Evolutionary conservation across 495 filamentous ascomycete species (phyloP).

Genomic region (Tuber indicum): DNA sequence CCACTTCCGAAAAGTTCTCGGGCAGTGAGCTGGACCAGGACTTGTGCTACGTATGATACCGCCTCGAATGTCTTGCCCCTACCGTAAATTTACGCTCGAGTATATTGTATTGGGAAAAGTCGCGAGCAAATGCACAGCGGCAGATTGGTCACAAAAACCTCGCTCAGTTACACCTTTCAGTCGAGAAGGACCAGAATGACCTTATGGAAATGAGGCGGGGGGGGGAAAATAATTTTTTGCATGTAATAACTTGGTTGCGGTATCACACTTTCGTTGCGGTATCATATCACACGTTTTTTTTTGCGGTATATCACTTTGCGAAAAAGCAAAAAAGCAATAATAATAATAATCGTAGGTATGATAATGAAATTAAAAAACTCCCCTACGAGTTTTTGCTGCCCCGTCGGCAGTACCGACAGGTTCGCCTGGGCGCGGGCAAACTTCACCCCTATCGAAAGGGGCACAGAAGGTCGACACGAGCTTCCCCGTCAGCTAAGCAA

Average conservation of each 20-base stretch:
- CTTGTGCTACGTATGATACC: no score
- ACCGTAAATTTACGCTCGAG: no score
- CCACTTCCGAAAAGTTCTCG: no score
- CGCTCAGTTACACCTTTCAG: background rate
- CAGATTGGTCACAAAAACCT: background rate
- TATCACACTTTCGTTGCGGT: no score
- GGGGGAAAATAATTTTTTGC: background rate
- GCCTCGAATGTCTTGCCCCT: no score
- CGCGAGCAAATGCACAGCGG: background rate
- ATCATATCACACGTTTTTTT: no score
- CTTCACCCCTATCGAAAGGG: background rate
- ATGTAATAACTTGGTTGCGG: background rate
- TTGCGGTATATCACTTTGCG: no score
- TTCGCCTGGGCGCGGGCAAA: background rate
- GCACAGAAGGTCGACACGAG: background rate
- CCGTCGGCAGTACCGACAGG: no score
- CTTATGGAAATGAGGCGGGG: background rate
- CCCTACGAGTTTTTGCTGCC: background rate
- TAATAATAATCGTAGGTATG: no score
- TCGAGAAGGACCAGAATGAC: no score
- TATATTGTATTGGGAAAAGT: background rate
- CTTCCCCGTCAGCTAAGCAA: background rate
- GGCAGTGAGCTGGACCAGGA: no score
- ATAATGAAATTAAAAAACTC: background rate
- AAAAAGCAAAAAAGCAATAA: no score